A percentile compares a stretch with the other conserved stretches of the same genome.
Conservation (phyloP, 306 rosid species). For the Lathyrus sativus region DNA sequence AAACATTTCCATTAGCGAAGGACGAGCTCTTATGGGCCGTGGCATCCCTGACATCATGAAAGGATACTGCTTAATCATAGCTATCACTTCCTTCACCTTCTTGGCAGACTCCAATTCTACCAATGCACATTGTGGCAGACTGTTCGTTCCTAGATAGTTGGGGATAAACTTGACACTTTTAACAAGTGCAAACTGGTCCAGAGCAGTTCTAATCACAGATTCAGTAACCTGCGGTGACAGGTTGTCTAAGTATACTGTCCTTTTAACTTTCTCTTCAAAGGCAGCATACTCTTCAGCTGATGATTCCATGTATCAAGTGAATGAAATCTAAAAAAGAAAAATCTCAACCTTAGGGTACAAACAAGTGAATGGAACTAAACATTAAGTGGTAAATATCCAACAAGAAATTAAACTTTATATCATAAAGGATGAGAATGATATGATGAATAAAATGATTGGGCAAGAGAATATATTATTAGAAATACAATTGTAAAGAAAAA, state of each 20-base stretch:
- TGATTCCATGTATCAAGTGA: slow-evolving; percentile 52
- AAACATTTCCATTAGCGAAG: slow-evolving; percentile 66
- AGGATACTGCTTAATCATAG: slow-evolving; percentile 43
- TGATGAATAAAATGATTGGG: neutral
- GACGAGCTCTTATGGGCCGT: slow-evolving; percentile 70
- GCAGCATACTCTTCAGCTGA: slow-evolving; percentile 53
- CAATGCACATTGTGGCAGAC: slow-evolving; percentile 56
- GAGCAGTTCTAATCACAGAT: slow-evolving; percentile 61
- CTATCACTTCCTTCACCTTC: slow-evolving; percentile 54
- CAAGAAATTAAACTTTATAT: neutral
- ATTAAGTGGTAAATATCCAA: neutral
- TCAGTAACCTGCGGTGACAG: slow-evolving; percentile 80
- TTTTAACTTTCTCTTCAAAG: slow-evolving; percentile 62
- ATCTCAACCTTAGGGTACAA: neutral
- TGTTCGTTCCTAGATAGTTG: slow-evolving; percentile 59
- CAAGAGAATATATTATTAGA: neutral
- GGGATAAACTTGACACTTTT: slow-evolving; percentile 62
- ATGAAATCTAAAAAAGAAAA: slow-evolving; percentile 41
- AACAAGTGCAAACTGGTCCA: slow-evolving; percentile 73
- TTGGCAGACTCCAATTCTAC: slow-evolving; percentile 66
- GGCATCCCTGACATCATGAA: slow-evolving; percentile 96
- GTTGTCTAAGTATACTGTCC: slow-evolving; percentile 75
- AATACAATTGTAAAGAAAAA: neutral
- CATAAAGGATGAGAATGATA: neutral
- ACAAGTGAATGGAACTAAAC: neutral